These are phyloP conservation scores for Mallotus japonicus DNA, from an alignment of 441 rosid genomes.

Conservation along the genomic window DNA sequence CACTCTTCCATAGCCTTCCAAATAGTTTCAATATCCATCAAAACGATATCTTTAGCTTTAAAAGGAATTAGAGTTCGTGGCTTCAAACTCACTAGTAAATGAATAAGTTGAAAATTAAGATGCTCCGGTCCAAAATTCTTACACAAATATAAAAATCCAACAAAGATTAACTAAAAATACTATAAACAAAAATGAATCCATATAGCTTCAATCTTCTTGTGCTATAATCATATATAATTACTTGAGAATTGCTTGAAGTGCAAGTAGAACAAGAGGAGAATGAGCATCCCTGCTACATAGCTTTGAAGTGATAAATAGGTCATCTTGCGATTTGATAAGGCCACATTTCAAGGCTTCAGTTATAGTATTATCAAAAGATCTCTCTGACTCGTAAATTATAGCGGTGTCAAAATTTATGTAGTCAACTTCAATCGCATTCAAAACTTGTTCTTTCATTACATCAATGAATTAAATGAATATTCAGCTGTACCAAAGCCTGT, in stretches of 20 bases:
- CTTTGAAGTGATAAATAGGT: slow-evolving; percentile 41
- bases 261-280: slow-evolving; percentile 10
- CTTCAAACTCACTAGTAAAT: slow-evolving; percentile 42
- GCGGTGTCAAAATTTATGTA: too few relatives aligned
- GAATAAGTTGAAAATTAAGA: slow-evolving; percentile 54
- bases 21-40: slow-evolving; percentile 24
- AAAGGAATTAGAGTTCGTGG: background rate
- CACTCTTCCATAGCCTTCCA: slow-evolving; percentile 48
- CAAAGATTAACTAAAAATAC: background rate
- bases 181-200: background rate
- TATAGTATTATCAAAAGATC: too few relatives aligned
- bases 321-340: slow-evolving; percentile 26
- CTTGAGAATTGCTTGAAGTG: slow-evolving; percentile 5
- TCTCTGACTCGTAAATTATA: too few relatives aligned
- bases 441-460: too few relatives aligned
- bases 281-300: slow-evolving; percentile 15
- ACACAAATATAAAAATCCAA: background rate
- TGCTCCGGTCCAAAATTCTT: slow-evolving; percentile 52
- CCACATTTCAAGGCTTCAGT: slow-evolving; percentile 16
- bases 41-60: slow-evolving; percentile 4
- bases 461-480: too few relatives aligned
- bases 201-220: too few relatives aligned
- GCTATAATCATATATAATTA: background rate
- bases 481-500: too few relatives aligned
- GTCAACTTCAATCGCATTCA: too few relatives aligned